Percentiles rank a stretch among this genome's conserved stretches.
Conservation (phyloP, 805 yeast genomes). For the Candida stauntonica region DNA sequence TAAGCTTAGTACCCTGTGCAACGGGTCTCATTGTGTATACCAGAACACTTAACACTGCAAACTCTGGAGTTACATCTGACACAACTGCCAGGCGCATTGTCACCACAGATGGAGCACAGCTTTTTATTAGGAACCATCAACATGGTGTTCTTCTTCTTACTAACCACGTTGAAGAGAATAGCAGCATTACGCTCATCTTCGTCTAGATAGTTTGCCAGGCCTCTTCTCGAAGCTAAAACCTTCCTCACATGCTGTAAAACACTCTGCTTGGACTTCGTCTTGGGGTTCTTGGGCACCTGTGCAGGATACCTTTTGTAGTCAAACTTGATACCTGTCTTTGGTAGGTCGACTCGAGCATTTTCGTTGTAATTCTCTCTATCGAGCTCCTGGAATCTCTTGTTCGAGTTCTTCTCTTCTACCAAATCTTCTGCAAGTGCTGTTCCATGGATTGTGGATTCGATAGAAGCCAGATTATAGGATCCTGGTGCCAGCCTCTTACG, state of each 20-base stretch:
- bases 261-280: constrained; percentile 24
- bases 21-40: constrained; percentile 40
- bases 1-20: constrained; percentile 31
- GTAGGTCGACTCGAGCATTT: constrained; percentile 34
- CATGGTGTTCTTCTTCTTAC: constrained; percentile 28
- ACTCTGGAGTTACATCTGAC: constrained; percentile 38
- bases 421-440: constrained; percentile 25
- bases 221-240: constrained; percentile 36
- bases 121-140: constrained; percentile 34
- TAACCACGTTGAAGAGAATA: constrained; percentile 25
- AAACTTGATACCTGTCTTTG: constrained; percentile 27
- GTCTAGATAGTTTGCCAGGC: constrained; percentile 37
- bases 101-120: constrained; percentile 44
- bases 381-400: constrained; percentile 37
- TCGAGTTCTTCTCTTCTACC: constrained; percentile 33
- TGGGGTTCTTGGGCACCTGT: constrained; percentile 11
- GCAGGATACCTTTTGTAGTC: constrained; percentile 22
- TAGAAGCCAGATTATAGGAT: constrained; percentile 24
- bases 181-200: constrained; percentile 37
- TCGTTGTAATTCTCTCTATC: constrained; percentile 43
- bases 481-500: constrained; percentile 27
- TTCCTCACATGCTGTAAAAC: constrained; percentile 32
- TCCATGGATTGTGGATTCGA: constrained; percentile 26
- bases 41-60: constrained; percentile 38
- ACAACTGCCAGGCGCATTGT: constrained; percentile 37